Conservation (phyloP, 163 green algal species). For the Trebouxiophyceae sp. region DNA sequence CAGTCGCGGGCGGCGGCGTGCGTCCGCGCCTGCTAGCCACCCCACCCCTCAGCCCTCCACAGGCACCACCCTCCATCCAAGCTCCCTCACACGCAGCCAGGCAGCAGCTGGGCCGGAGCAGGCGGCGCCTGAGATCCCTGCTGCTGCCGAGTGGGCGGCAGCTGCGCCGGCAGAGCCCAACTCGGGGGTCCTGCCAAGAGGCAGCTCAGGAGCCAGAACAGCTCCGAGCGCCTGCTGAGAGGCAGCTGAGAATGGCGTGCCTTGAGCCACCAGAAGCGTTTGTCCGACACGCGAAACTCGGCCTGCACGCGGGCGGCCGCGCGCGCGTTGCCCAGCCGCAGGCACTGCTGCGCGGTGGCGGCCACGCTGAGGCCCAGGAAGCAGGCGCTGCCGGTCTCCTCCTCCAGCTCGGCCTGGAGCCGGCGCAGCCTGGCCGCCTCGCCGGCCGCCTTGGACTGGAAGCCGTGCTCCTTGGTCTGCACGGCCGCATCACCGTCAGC, state of each 20-base stretch:
- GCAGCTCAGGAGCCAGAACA: no score
- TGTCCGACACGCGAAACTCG: slow-evolving; percentile 28
- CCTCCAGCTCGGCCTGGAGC: slow-evolving; percentile 51
- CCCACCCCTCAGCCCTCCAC: no score
- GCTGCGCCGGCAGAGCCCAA: no score
- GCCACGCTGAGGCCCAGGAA: slow-evolving; percentile 53
- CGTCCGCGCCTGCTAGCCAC: slow-evolving; percentile 39
- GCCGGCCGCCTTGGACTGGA: slow-evolving; percentile 36
- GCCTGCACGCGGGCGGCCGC: slow-evolving; percentile 21
- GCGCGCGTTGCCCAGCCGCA: slow-evolving; percentile 39
- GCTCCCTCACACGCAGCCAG: no score
- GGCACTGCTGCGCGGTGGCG: slow-evolving; percentile 35
- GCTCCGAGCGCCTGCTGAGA: no score
- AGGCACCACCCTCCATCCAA: no score
- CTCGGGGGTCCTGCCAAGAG: no score
- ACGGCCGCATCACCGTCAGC: no score
- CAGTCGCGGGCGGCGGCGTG: slow-evolving; percentile 51
- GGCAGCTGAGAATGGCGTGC: no score
- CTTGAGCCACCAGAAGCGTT: slow-evolving; percentile 29
- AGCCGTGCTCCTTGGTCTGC: slow-evolving; percentile 48
- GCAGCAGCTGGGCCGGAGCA: no score
- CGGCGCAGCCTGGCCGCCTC: slow-evolving; percentile 30
- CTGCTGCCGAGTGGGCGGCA: no score
- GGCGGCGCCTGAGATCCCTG: no score
- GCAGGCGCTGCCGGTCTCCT: slow-evolving; percentile 43